Conservation (phyloP, 2,329 filamentous ascomycete genomes). For the Penicillium brevicompactum region DNA sequence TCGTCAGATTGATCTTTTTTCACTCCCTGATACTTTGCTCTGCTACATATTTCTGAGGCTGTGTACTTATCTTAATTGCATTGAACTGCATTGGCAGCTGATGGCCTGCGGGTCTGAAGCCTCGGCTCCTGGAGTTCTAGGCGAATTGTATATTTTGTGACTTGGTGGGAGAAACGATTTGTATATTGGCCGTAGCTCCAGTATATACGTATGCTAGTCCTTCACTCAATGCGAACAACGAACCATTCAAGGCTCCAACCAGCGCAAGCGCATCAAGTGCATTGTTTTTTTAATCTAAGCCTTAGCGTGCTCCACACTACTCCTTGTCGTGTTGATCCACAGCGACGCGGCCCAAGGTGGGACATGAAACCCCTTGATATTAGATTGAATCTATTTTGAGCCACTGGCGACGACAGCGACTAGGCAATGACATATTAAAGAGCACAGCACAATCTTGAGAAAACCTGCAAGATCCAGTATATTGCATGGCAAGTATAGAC, state of each 20-base stretch:
- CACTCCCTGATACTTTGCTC: constrained; percentile 11
- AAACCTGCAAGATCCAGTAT: no score
- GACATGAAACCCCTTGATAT: constrained; percentile 17
- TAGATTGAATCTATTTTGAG: constrained; percentile 2
- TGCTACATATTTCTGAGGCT: neutral
- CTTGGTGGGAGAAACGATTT: neutral
- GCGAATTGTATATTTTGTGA: constrained; percentile 12
- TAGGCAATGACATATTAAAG: neutral
- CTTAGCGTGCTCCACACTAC: constrained; percentile 24
- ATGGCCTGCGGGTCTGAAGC: constrained; percentile 3
- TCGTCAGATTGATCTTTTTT: constrained; percentile 13
- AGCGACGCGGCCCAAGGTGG: constrained; percentile 26
- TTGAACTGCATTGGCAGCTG: constrained; percentile 17
- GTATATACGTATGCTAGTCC: no score
- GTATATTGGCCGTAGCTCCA: neutral
- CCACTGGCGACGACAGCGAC: neutral
- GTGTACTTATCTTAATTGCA: constrained; percentile 14
- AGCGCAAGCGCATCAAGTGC: neutral
- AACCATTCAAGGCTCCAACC: no score
- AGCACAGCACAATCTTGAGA: neutral
- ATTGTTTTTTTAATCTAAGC: constrained; percentile 24
- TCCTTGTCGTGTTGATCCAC: constrained; percentile 23
- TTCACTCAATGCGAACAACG: no score
- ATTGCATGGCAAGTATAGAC: neutral
- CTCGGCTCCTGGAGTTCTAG: constrained; percentile 21